Evolutionary conservation across 1,139 yeast species (phyloP), one percentile per base, ranked within the genome.

Genomic region (Casaregolazyma suthepensis): DNA sequence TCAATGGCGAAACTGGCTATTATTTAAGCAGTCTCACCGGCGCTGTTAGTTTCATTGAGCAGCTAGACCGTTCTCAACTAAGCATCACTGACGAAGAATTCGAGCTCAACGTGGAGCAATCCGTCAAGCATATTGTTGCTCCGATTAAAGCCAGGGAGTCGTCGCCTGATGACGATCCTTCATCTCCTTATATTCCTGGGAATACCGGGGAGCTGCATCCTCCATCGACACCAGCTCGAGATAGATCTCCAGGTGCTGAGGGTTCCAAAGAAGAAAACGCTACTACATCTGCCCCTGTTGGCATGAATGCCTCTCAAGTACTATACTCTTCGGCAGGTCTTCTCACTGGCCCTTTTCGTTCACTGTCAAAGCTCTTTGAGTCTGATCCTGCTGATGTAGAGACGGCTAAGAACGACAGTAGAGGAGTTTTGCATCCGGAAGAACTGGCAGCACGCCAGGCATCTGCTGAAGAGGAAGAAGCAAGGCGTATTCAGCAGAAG

Each of bases 1-100:
- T 87, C 45, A 81, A 79, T 57, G 97, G 98, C 2, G 98, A 91
- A 66, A 84, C 93, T 0, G 86, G 93, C 44, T 91, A 91, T 66
- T 91, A 91, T 66, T 73, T 91, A 53, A 85, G 94, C 42, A 86
- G 95, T n/a, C 70, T 88, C 31, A 89, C 87, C 64, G 94, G 93
- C 2, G 96, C 96, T 0, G 78, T 89, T 35, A 78, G 82, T 54
- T 91, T 90, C 65, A 79, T 91, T 23, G 80, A 83, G 56, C 79
- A 81, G 20, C 69, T 91, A 48, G 79, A 76, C 48, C 70, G 72
- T 45, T 77, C 79, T 1, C 80, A 82, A 35, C 71, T 91, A 50
- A 82, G 91, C 0, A 81, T 90, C 2, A 68, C 75, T 2, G 76
- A 78, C 50, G 82, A 81, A 53, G 90, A 85, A 50, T 80, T 80